Conservation (phyloP, 2,329 filamentous ascomycete genomes). For the Ceratocystiopsis sp. region DNA sequence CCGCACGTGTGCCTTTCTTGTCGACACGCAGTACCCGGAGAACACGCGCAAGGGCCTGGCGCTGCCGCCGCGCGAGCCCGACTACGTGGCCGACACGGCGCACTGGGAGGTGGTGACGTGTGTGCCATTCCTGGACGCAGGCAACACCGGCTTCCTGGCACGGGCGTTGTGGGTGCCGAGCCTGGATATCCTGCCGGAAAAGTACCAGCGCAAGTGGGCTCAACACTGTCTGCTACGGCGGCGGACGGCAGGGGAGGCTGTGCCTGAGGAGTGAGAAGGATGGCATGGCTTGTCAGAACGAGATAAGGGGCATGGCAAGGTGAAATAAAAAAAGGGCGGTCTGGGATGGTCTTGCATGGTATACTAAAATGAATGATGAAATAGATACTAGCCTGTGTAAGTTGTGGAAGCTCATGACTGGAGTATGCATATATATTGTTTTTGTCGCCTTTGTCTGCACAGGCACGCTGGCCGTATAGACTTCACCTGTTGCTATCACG, state of each 20-base stretch:
- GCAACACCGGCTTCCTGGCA: constrained; percentile 53
- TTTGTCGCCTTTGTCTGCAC: too few relatives aligned
- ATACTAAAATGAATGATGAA: too few relatives aligned
- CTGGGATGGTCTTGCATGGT: too few relatives aligned
- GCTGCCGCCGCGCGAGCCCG: constrained; percentile 54
- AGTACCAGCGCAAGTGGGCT: constrained; percentile 64
- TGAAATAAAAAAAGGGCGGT: too few relatives aligned
- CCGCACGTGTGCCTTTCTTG: constrained; percentile 60
- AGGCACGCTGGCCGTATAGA: too few relatives aligned
- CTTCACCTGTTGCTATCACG: too few relatives aligned
- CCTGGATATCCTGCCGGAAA: constrained; percentile 47
- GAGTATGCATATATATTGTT: too few relatives aligned
- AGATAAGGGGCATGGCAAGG: too few relatives aligned
- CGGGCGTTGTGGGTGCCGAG: constrained; percentile 73
- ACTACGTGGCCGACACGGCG: constrained; percentile 56
- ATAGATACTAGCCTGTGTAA: too few relatives aligned
- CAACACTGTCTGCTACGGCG: constrained; percentile 61
- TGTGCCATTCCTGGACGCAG: constrained; percentile 63
- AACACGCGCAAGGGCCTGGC: constrained; percentile 17
- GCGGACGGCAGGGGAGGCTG: neutral
- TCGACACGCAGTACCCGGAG: constrained; percentile 68
- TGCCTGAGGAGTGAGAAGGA: too few relatives aligned
- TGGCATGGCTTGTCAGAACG: too few relatives aligned
- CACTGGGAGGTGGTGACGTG: constrained; percentile 68
- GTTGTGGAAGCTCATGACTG: too few relatives aligned